phyloP scores from a whole-genome alignment of 345 rosid species.

The Rhodamnia argentea region DNA sequence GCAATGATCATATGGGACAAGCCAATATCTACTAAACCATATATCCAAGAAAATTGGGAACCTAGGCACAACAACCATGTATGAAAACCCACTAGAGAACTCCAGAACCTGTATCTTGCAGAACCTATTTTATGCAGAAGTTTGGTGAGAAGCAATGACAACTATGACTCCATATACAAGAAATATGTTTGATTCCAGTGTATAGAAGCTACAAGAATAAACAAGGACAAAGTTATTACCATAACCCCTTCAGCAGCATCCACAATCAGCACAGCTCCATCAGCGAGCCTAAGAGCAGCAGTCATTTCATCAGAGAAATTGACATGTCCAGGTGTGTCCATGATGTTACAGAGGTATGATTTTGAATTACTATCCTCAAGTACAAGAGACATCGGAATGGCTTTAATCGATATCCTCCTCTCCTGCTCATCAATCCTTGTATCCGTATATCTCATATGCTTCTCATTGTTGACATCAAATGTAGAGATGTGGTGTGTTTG shows the following conservation, averaged over 20 bases:
- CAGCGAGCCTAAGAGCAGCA: conserved; percentile 82
- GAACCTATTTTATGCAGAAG: background rate
- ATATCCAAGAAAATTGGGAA: background rate
- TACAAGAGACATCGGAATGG: conserved; percentile 93
- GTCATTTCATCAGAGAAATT: conserved; percentile 81
- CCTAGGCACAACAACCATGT: background rate
- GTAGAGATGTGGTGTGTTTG: conserved; percentile 91
- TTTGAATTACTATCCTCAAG: conserved; percentile 92
- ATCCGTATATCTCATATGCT: conserved; percentile 87
- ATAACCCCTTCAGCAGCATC: conserved; percentile 97
- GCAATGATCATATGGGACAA: background rate
- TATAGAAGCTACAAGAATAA: background rate
- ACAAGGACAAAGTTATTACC: conserved; percentile 10
- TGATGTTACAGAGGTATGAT: conserved; percentile 80
- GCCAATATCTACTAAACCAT: background rate
- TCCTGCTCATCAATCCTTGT: conserved; percentile 96
- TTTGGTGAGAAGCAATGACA: background rate
- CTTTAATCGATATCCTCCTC: conserved; percentile 89
- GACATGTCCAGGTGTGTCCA: conserved; percentile 96
- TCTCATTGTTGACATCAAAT: conserved; percentile 70
- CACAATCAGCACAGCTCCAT: conserved; percentile 91
- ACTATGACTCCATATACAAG: background rate
- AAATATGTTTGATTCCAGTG: background rate
- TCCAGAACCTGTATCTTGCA: background rate
- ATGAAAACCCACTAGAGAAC: background rate